Base-by-base conservation (phyloP, 495 filamentous ascomycete species). In the Hypoxylon rickii region DNA sequence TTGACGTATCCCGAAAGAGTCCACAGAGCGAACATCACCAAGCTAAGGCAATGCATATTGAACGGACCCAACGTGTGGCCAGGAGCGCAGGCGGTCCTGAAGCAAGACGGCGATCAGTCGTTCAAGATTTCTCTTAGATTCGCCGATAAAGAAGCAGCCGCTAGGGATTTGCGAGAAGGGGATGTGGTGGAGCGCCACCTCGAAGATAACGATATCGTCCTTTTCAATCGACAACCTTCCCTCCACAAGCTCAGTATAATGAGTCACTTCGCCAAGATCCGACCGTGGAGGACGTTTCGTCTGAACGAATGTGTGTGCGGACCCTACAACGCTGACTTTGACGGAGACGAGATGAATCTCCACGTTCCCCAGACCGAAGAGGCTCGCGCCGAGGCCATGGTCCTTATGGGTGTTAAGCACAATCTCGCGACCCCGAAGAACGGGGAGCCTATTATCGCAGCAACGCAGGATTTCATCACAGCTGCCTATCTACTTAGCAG, bases 251-350 rank as follows among this genome's bases (percentile, higher is more conserved):
- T 98, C 52, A 94, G 89, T 81, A 97, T 98, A 69, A 89, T 98
- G 67, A 89, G 87, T 63, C 94, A 98, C 73, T 86, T 85, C 63
- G 94, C 86, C 52, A 96, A 95, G 68, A 84, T 98, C 41, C 86
- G 95, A 42, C 94, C 93, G 4, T 93, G 96, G 84, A 86, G 93
- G 67, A 98, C 94, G 0, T 97, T 98, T 72, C 87, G 94, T 38
- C 79, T 98, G 44, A 98, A 98, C 67, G 94, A 98, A 68, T 97
- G 94, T 82, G 94, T 95, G 5, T 98, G 94, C 68, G 93, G 90
- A 36, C 94, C 94, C 7, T 98, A 98, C 80, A 98, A 98, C 72
- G 94, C 94, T 37, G 94, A 98, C 85, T 98, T 98, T 67, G 94
- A 98, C 63, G 94, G 94, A 61, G 94, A 98, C 58, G 94, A 98